Percentiles rank a stretch among this genome's conserved stretches.
phyloP scores from a whole-genome alignment of 805 yeast species.

The Ogataea parapolymorpha region DNA sequence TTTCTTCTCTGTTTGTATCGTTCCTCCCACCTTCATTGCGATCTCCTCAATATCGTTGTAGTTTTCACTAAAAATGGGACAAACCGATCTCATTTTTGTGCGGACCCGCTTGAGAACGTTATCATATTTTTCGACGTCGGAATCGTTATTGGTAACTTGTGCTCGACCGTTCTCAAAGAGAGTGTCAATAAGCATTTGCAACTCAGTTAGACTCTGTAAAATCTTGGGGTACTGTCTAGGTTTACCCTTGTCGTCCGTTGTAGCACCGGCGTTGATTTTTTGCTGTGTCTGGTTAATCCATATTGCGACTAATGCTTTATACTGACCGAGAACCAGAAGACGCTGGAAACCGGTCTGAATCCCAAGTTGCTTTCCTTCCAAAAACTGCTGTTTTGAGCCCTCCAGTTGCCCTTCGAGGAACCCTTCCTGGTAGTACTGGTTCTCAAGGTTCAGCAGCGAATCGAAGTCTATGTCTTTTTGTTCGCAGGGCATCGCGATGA shows the following conservation, averaged over 20 bases:
- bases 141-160: slow-evolving; percentile 24
- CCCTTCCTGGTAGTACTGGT: slow-evolving; percentile 64
- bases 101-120: slow-evolving; percentile 25
- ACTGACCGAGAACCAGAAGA: slow-evolving; percentile 68
- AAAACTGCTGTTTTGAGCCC: slow-evolving; percentile 54
- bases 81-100: slow-evolving; percentile 28
- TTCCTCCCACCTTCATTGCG: slow-evolving; percentile 25
- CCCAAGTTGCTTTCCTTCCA: slow-evolving; percentile 85
- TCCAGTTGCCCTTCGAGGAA: slow-evolving; percentile 64
- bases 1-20: slow-evolving; percentile 26
- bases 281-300: slow-evolving; percentile 31
- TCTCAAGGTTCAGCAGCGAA: slow-evolving; percentile 57
- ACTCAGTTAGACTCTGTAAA: slow-evolving; percentile 15
- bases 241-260: slow-evolving; percentile 13
- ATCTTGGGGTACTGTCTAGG: slow-evolving; percentile 18
- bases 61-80: slow-evolving; percentile 24
- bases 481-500: slow-evolving; percentile 19
- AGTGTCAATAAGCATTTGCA: slow-evolving; percentile 20
- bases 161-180: slow-evolving; percentile 21
- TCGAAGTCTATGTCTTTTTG: slow-evolving; percentile 47
- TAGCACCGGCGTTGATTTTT: background rate
- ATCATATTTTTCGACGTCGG: slow-evolving; percentile 29
- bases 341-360: slow-evolving; percentile 74
- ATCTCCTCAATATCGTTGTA: slow-evolving; percentile 19
- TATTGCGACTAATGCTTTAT: slow-evolving; percentile 43